Evolutionary conservation across 306 rosid genomes (phyloP).

Genomic region (Cucurbita moschata): DNA sequence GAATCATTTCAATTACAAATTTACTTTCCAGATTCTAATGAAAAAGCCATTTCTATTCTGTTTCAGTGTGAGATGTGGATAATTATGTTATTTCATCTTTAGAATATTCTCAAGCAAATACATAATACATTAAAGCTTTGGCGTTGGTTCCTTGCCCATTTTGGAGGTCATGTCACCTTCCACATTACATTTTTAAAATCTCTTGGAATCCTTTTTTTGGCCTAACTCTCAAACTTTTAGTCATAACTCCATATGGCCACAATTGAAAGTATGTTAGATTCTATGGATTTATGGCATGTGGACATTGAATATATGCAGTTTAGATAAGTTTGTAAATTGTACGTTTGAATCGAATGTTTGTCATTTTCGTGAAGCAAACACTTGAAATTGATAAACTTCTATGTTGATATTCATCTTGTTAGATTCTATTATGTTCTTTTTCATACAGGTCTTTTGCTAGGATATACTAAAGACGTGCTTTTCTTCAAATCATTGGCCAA

Average conservation of each 20-base stretch:
- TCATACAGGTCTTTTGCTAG: not conserved
- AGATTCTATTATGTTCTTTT: not conserved
- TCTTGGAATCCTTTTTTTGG: conserved; percentile 3
- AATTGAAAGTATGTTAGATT: not conserved
- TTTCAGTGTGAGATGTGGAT: too few species aligned
- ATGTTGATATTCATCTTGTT: not conserved
- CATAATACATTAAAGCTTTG: not conserved
- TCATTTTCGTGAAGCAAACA: not conserved
- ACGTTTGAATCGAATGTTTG: not conserved
- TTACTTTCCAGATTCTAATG: not conserved
- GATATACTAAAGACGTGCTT: not conserved
- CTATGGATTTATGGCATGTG: not conserved
- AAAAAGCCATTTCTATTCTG: not conserved
- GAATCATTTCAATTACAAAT: not conserved
- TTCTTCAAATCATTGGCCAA: not conserved
- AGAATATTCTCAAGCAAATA: not conserved
- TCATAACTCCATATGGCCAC: not conserved
- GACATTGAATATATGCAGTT: not conserved
- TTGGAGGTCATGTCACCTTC: conserved; percentile 4
- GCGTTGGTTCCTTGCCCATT: not conserved
- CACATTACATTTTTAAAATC: not conserved
- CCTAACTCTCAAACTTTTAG: not conserved
- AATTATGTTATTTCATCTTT: not conserved
- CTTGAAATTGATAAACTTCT: not conserved
- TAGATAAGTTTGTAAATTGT: not conserved